Percentiles rank a stretch among this genome's conserved stretches.
phyloP scores from a whole-genome alignment of 2,329 filamentous ascomycete genomes.

The Monascus ruber region DNA sequence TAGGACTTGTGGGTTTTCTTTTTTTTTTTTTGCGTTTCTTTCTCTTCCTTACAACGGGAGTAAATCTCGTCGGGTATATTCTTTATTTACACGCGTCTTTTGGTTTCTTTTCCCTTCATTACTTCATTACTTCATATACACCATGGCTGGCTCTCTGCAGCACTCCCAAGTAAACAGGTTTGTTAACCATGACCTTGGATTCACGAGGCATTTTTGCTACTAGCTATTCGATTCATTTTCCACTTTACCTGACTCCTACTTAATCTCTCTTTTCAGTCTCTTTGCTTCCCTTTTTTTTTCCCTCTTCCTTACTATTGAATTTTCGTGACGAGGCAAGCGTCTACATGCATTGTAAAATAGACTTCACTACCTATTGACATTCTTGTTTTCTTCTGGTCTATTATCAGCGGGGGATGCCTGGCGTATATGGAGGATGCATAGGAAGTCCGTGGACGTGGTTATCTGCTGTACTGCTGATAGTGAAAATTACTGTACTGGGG shows the following conservation, averaged over 20 bases:
- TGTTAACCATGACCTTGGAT: background rate
- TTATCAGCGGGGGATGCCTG: background rate
- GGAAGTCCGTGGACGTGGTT: too few species aligned
- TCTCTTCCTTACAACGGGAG: slow-evolving; percentile 1
- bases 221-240: too few species aligned
- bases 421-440: too few species aligned
- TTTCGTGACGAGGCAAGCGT: slow-evolving; percentile 6
- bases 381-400: slow-evolving; percentile 10
- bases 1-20: slow-evolving; percentile 14
- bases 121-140: background rate
- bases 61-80: background rate
- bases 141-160: too few species aligned
- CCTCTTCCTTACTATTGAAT: slow-evolving; percentile 4
- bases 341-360: slow-evolving; percentile 29
- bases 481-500: too few species aligned
- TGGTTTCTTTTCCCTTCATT: background rate
- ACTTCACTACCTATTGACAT: slow-evolving; percentile 16
- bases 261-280: too few species aligned
- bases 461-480: too few species aligned
- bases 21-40: slow-evolving; percentile 4
- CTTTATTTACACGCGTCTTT: background rate
- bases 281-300: background rate
- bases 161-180: background rate
- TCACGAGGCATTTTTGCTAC: too few species aligned
- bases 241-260: too few species aligned